Evolutionary conservation across 495 filamentous ascomycete species (phyloP), one percentile per base, ranked within the genome.

Genomic region (Tuber calosporum): DNA sequence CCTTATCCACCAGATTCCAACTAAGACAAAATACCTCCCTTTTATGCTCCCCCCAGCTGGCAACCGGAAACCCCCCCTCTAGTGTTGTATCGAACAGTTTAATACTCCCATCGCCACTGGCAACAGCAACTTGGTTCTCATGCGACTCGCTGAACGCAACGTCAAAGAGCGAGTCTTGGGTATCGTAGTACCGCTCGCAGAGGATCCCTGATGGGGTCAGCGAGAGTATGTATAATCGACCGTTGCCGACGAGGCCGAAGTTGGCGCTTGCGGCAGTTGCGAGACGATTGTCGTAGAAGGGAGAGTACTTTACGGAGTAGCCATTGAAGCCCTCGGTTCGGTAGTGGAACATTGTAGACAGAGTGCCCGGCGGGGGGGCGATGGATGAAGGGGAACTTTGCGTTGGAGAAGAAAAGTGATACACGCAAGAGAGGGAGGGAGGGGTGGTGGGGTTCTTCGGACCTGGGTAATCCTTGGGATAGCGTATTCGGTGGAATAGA

Each of bases 211-310:
- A 87, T 0, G 92, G 86, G 8, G 91, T 94, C 72, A 99, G 83
- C 48, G 89, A 89, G 20, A 97, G 86, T 69, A 94, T 89, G 77
- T 90, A 97, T 1, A 98, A 82, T 38, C 94, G 87, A 39, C 95
- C 95, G 85, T 99, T 99, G 72, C 95, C 95, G 7, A 98, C 96
- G 36, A 99, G 91, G 34, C 96, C 95, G 82, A 93, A 99, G 84
- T 99, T 97, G 66, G 93, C 89, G 11, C 92, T 89, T 7, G 92
- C 87, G 38, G 91, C 90, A 74, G 96, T 92, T 68, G 95, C 96
- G 37, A 99, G 87, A 43, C 93, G 90, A 69, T 91, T 93, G 84
- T 97, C 94, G 86, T 94, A 95, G 86, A 97, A 99, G 45, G 95
- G 93, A 34, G 94, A 97, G 86, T 97, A 99, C 83, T 97, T 96